Conservation (phyloP, 345 rosid species). For the thale cress (Arabidopsis thaliana) region DNA sequence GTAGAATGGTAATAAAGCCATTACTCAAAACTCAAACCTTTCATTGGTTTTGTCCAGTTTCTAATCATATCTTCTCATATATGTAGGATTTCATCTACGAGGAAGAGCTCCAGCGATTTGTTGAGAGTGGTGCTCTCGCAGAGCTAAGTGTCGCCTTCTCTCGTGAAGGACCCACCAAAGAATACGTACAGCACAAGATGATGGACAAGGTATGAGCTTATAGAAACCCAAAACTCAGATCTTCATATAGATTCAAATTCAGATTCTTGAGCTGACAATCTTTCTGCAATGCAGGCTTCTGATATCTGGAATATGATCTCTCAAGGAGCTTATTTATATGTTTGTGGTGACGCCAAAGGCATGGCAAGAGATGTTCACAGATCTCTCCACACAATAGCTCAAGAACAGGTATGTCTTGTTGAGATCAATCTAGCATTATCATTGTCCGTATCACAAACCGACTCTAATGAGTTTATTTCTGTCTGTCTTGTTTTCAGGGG, state of each 20-base stretch:
- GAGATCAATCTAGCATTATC: not conserved
- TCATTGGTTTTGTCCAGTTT: slow-evolving; percentile 1
- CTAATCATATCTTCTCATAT: slow-evolving; percentile 10
- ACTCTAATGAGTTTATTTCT: not conserved
- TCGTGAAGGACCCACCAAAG: slow-evolving; percentile 93
- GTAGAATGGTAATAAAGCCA: slow-evolving; percentile 59
- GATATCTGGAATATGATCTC: slow-evolving; percentile 85
- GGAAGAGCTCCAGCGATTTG: slow-evolving; percentile 76
- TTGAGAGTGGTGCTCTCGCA: slow-evolving; percentile 74
- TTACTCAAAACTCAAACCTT: not conserved
- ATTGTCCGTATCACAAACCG: slow-evolving; percentile 15
- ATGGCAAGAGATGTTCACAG: slow-evolving; percentile 98
- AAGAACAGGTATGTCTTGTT: slow-evolving; percentile 71
- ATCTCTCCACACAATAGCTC: slow-evolving; percentile 78
- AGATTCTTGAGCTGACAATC: slow-evolving; percentile 2
- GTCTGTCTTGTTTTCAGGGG: slow-evolving; percentile 60
- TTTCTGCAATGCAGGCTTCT: slow-evolving; percentile 56
- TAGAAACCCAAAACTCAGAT: slow-evolving; percentile 6
- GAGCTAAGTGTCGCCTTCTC: slow-evolving; percentile 87
- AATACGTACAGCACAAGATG: slow-evolving; percentile 98
- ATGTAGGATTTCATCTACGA: slow-evolving; percentile 87
- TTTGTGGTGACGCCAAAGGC: slow-evolving; percentile 99
- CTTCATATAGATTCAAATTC: not conserved
- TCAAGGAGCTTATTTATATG: slow-evolving; percentile 82
- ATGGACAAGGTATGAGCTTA: slow-evolving; percentile 62